These are phyloP conservation scores for Russula virescens DNA, from an alignment of 768 basidiomycete species.

Conservation along the genomic window DNA sequence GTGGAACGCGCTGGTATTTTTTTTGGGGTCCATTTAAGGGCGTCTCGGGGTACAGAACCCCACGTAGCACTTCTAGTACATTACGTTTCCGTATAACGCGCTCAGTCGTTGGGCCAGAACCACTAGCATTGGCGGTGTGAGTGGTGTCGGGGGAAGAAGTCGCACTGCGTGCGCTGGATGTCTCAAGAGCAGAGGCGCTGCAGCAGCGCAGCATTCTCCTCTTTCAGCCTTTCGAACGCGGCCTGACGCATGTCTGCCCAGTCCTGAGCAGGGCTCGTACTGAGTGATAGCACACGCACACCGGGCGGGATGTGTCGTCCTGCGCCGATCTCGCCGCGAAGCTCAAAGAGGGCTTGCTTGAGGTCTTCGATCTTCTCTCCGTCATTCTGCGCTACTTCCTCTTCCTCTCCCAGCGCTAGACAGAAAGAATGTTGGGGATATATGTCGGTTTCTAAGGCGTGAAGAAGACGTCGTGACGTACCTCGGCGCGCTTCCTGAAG, in stretches of 20 bases:
- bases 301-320: conserved; percentile 73
- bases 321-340: conserved; percentile 67
- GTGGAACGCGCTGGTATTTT: too few species aligned
- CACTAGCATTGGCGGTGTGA: conserved; percentile 30
- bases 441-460: not conserved
- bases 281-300: conserved; percentile 60
- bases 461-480: conserved; percentile 15
- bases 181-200: too few species aligned
- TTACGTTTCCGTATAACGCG: too few species aligned
- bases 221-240: too few species aligned
- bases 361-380: conserved; percentile 56
- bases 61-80: too few species aligned
- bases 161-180: too few species aligned
- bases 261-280: conserved; percentile 76
- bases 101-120: conserved; percentile 21
- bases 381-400: conserved; percentile 35
- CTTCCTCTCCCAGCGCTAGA: conserved; percentile 43
- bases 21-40: too few species aligned
- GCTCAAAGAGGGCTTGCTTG: conserved; percentile 73
- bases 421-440: not conserved
- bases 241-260: conserved; percentile 72
- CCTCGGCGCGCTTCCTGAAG: conserved; percentile 41
- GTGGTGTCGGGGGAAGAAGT: too few species aligned
- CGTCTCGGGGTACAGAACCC: too few species aligned
- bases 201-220: too few species aligned